Evolutionary conservation across 768 basidiomycete genomes (phyloP).

Genomic region (Suillus spraguei): DNA sequence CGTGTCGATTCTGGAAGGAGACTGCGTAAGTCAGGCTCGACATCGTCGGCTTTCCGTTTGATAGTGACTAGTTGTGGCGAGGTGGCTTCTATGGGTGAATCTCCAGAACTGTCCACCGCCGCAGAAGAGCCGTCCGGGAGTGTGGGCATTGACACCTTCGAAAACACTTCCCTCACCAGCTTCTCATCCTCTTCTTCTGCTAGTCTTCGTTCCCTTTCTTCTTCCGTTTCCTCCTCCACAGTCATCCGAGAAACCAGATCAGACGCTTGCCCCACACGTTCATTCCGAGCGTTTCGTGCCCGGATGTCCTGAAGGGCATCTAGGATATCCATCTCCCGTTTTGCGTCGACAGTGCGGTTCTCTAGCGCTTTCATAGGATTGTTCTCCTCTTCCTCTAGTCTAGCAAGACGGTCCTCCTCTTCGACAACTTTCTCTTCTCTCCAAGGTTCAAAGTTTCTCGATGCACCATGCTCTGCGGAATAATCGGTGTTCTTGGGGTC

Average conservation of each 20-base stretch:
- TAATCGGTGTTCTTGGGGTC: constrained; percentile 99
- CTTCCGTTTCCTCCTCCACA: constrained; percentile 71
- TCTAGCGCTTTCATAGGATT: constrained; percentile 98
- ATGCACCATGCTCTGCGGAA: constrained; percentile 92
- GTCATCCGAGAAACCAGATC: constrained; percentile 67
- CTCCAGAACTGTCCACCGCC: constrained; percentile 22
- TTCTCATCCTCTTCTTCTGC: constrained; percentile 93
- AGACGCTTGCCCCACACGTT: constrained; percentile 75
- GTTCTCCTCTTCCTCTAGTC: constrained; percentile 90
- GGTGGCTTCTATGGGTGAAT: constrained; percentile 21
- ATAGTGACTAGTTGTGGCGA: constrained; percentile 56
- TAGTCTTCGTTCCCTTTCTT: constrained; percentile 65
- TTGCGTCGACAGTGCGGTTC: constrained; percentile 88
- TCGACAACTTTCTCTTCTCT: constrained; percentile 76
- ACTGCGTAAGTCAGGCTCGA: constrained; percentile 70
- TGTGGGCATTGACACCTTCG: constrained; percentile 58
- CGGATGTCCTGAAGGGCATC: constrained; percentile 94
- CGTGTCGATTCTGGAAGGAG: constrained; percentile 68
- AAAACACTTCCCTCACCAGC: constrained; percentile 85
- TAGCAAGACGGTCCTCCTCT: constrained; percentile 83
- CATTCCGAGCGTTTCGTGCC: constrained; percentile 85
- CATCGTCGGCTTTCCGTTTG: constrained; percentile 83
- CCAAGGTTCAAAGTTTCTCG: constrained; percentile 98
- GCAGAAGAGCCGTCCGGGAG: constrained; percentile 24
- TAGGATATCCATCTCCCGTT: constrained; percentile 97